A percentile compares a stretch with the other conserved stretches of the same genome.
These are phyloP conservation scores for Pseudocercospora cruenta DNA, from an alignment of 2,329 filamentous ascomycete species.

Conservation along the genomic window DNA sequence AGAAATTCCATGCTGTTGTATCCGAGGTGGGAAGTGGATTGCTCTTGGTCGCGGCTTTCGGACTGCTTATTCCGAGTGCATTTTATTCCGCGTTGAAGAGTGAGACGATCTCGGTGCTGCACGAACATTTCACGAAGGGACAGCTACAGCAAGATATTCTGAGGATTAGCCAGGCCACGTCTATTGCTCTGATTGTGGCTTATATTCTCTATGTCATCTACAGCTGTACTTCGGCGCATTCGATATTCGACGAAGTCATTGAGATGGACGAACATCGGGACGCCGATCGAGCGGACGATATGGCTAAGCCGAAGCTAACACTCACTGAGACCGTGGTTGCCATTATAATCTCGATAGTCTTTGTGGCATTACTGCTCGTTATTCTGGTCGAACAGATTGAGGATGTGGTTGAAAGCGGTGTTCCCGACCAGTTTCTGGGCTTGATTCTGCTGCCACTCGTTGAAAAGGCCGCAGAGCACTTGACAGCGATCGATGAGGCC, in stretches of 20 bases:
- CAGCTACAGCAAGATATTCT: conserved; percentile 53
- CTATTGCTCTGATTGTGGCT: conserved; percentile 70
- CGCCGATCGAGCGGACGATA: conserved; percentile 63
- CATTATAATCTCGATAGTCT: conserved; percentile 64
- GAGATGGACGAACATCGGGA: conserved; percentile 70
- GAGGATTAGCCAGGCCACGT: conserved; percentile 69
- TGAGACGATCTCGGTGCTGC: conserved; percentile 30
- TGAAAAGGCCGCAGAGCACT: conserved; percentile 82
- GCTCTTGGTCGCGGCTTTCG: conserved; percentile 70
- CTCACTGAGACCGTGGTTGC: conserved; percentile 71
- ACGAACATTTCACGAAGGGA: conserved; percentile 47
- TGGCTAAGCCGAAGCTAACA: conserved; percentile 69
- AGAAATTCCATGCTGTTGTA: conserved; percentile 73
- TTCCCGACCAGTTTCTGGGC: conserved; percentile 64
- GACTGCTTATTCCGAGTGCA: conserved; percentile 51
- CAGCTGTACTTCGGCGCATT: conserved; percentile 74
- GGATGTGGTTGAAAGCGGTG: conserved; percentile 51
- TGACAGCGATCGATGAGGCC: conserved; percentile 81
- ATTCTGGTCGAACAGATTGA: conserved; percentile 76
- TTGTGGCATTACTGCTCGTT: conserved; percentile 74
- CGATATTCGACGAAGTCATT: conserved; percentile 72
- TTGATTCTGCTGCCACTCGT: conserved; percentile 79
- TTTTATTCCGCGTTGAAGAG: conserved; percentile 54
- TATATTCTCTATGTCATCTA: conserved; percentile 68
- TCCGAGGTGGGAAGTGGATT: conserved; percentile 78